Base-by-base conservation (phyloP, 306 rosid species). In the Hippophae tibetana region DNA sequence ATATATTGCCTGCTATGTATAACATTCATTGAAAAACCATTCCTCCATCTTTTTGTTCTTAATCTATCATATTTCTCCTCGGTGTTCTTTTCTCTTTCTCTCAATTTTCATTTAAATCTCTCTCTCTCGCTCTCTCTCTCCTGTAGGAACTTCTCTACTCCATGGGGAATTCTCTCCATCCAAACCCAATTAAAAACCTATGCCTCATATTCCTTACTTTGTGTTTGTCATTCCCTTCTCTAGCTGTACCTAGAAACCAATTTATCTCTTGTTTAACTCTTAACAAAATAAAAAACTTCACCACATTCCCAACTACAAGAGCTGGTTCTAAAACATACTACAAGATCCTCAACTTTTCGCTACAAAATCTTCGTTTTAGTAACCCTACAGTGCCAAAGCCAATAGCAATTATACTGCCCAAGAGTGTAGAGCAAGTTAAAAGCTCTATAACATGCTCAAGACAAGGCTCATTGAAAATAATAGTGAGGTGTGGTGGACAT, bases 401-500 rank as follows among this genome's bases (percentile, higher is more conserved):
- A 47, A 25, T 64, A n/a, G 81, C 78, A 40, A 81, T 87, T 42
- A 62, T 87, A 56, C 73, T 87, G 7, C 93, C 93, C 0, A 82
- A 82, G 66, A 80, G 71, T 65, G 67, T 65, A 62, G 74, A 70
- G 49, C 79, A 87, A 76, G 54, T 87, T 41, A 69, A 56, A 57
- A 70, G 65, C 54, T 64, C 70, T 58, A 54, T 82, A 1, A 45
- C 55, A 38, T 87, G 96, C 76, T 72, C 73, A 7, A 82, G 73
- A 69, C 62, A 80, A 63, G 47, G 47, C 50, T 52, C 70, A 38
- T 14, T 61, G 56, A 75, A 50, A 54, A 76, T 87, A 43, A 74
- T 84, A 68, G 79, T 73, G 51, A 74, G 93, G 63, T 51, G 86
- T 18, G 96, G 89, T 9, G 96, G 96, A 43, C 96, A 84, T 47